phyloP scores from a whole-genome alignment of 441 rosid species.

The Breynia disticha region DNA sequence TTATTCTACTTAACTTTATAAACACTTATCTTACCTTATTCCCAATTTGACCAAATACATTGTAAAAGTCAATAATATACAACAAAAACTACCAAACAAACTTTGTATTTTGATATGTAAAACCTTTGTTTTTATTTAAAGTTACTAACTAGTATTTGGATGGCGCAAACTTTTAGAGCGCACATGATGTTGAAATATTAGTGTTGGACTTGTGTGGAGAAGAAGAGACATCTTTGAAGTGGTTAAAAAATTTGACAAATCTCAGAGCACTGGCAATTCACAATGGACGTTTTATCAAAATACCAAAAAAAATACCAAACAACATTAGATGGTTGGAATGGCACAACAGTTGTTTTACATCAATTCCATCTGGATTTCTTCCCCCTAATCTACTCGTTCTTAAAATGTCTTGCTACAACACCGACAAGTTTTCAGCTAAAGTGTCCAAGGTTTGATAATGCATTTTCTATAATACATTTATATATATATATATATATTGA shows the following conservation, averaged over 20 bases:
- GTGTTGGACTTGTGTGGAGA: conserved; percentile 12
- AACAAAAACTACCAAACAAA: no score
- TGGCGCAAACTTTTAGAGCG: conserved; percentile 5
- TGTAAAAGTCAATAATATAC: no score
- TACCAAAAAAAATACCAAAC: conserved; percentile 16
- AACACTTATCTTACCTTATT: no score
- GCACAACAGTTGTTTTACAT: conserved; percentile 11
- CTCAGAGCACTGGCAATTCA: conserved; percentile 7
- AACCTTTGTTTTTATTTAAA: background rate
- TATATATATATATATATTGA: no score
- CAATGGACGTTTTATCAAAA: background rate
- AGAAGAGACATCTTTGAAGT: conserved; percentile 10
- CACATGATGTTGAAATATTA: conserved; percentile 14
- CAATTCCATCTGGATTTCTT: conserved; percentile 13
- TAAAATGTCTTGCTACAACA: conserved; percentile 11
- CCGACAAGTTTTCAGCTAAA: background rate
- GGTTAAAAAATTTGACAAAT: conserved; percentile 9
- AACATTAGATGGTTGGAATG: conserved; percentile 19
- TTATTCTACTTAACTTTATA: no score
- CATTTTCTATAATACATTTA: no score
- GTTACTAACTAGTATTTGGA: background rate
- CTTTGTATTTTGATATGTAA: no score
- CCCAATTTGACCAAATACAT: no score
- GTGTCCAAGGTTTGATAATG: conserved; percentile 10
- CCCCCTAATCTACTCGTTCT: conserved; percentile 14